A percentile compares a stretch with the other conserved stretches of the same genome.
Conservation (phyloP, 1,139 yeast species). For the Saccharomycopsis hybrid region DNA sequence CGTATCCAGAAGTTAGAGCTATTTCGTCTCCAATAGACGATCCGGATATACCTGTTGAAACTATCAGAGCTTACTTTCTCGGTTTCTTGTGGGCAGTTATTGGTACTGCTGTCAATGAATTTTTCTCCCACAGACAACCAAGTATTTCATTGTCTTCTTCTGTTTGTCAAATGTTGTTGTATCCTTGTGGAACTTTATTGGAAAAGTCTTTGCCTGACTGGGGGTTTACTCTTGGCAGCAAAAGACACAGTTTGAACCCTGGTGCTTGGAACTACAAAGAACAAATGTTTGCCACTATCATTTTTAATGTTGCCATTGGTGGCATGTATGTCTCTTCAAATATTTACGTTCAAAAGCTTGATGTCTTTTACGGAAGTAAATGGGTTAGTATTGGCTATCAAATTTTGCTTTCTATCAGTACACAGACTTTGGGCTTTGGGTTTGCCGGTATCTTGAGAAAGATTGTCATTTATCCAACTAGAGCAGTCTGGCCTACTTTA, state of each 20-base stretch:
- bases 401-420: constrained; percentile 41
- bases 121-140: constrained; percentile 53
- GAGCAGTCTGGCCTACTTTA: constrained; percentile 51
- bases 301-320: constrained; percentile 38
- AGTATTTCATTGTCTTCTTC: constrained; percentile 39
- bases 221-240: constrained; percentile 37
- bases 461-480: constrained; percentile 50
- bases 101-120: constrained; percentile 52
- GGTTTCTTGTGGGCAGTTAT: constrained; percentile 51
- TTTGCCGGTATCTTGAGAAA: constrained; percentile 56
- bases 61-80: constrained; percentile 48
- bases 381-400: constrained; percentile 49
- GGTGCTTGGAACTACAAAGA: constrained; percentile 67
- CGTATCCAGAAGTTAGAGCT: constrained; percentile 61
- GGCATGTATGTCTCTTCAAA: constrained; percentile 40
- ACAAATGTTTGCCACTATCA: constrained; percentile 53
- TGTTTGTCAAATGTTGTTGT: constrained; percentile 51
- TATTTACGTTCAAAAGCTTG: constrained; percentile 39
- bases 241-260: constrained; percentile 41
- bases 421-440: constrained; percentile 58
- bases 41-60: constrained; percentile 43
- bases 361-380: constrained; percentile 34
- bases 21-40: constrained; percentile 50
- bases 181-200: constrained; percentile 46
- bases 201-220: constrained; percentile 40